Evolutionary conservation across 2,329 filamentous ascomycete genomes (phyloP).

Genomic region (Xylaria sp.): DNA sequence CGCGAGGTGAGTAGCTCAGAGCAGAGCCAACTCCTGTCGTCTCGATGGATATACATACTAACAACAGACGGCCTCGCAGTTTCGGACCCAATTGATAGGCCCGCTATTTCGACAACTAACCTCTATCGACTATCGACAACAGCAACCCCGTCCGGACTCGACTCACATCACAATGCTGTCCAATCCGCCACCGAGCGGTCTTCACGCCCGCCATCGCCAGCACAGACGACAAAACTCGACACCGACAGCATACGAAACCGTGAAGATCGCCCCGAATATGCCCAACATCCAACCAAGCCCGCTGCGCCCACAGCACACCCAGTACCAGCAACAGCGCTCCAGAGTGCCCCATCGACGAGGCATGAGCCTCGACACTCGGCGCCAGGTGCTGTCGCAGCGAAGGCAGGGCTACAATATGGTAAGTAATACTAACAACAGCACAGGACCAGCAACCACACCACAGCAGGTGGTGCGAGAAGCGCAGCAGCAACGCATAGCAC

Average conservation of each 20-base stretch:
- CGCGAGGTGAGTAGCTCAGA: slow-evolving; percentile 50
- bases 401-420: slow-evolving; percentile 63
- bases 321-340: slow-evolving; percentile 43
- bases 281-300: slow-evolving; percentile 60
- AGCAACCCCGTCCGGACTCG: slow-evolving; percentile 70
- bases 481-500: slow-evolving; percentile 86
- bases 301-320: slow-evolving; percentile 44
- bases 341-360: slow-evolving; percentile 77
- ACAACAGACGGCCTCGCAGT: slow-evolving; percentile 48
- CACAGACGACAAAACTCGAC: slow-evolving; percentile 92
- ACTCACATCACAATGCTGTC: slow-evolving; percentile 82
- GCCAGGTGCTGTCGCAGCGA: slow-evolving; percentile 57
- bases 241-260: slow-evolving; percentile 79
- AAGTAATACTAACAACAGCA: slow-evolving; percentile 67
- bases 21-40: neutral
- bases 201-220: slow-evolving; percentile 77
- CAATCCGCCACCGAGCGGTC: slow-evolving; percentile 71
- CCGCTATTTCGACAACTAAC: slow-evolving; percentile 45
- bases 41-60: neutral
- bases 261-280: slow-evolving; percentile 73
- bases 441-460: slow-evolving; percentile 67
- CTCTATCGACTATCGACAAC: slow-evolving; percentile 60
- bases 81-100: slow-evolving; percentile 56
- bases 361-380: slow-evolving; percentile 82
- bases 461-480: slow-evolving; percentile 89